Percentiles rank a stretch among this genome's conserved stretches.
These are phyloP conservation scores for Cyberlindnera euphorbiae DNA, from an alignment of 805 yeast species.

Conservation along the genomic window DNA sequence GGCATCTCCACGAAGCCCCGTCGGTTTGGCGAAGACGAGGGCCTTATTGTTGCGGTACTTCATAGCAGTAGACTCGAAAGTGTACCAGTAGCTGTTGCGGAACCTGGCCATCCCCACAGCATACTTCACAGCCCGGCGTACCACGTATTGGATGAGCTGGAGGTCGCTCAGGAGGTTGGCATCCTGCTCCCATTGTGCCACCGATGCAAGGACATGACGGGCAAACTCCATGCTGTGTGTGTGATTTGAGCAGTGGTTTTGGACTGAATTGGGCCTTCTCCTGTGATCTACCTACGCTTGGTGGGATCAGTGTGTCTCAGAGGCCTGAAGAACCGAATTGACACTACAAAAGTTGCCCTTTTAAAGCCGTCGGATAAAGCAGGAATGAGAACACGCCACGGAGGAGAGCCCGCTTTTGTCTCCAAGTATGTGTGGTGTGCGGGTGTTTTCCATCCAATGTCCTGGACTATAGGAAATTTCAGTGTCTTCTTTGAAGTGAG, in stretches of 20 bases:
- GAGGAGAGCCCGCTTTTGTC: too few relatives aligned
- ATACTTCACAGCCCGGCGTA: slow-evolving; percentile 18
- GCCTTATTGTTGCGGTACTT: slow-evolving; percentile 50
- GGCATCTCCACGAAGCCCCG: slow-evolving; percentile 40
- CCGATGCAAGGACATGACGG: neutral
- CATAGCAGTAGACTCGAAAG: slow-evolving; percentile 52
- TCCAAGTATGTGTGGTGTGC: neutral
- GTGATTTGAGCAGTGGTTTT: too few relatives aligned
- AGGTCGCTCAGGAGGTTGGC: slow-evolving; percentile 14
- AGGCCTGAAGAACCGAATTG: too few relatives aligned
- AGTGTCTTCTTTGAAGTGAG: too few relatives aligned
- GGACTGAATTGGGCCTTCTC: too few relatives aligned
- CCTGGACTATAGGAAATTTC: too few relatives aligned
- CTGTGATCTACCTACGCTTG: too few relatives aligned
- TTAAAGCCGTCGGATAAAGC: neutral
- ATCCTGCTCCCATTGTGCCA: slow-evolving; percentile 6
- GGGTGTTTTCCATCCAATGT: neutral
- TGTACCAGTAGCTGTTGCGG: slow-evolving; percentile 56
- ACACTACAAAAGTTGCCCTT: too few relatives aligned
- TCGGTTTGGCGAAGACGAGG: slow-evolving; percentile 47
- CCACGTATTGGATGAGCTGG: slow-evolving; percentile 18
- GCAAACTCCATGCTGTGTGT: slow-evolving; percentile 2
- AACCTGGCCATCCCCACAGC: slow-evolving; percentile 7
- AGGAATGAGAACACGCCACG: too few relatives aligned
- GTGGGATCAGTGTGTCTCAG: too few relatives aligned